A percentile compares a stretch with the other conserved stretches of the same genome.
Conservation (phyloP, 805 yeast species). For the Gaillardinia entomophila region DNA sequence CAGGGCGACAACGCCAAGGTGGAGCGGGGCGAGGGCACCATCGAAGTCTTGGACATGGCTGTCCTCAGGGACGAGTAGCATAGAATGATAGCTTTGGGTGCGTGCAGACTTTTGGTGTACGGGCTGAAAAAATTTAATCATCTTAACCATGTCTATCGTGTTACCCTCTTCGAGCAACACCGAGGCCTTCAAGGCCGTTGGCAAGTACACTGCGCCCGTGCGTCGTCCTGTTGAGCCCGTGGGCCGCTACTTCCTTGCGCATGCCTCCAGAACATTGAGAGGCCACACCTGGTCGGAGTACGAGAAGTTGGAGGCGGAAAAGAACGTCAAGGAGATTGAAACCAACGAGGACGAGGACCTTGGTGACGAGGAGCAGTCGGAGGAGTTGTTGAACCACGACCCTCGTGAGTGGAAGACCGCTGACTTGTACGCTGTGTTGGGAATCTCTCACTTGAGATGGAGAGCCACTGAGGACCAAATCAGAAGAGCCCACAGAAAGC, state of each 20-base stretch:
- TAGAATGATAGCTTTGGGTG: background rate
- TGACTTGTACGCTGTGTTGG: slow-evolving; percentile 94
- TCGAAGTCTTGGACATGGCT: slow-evolving; percentile 87
- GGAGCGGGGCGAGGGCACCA: slow-evolving; percentile 51
- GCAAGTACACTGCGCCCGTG: slow-evolving; percentile 51
- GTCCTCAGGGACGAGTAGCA: slow-evolving; percentile 51
- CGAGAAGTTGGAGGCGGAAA: slow-evolving; percentile 88
- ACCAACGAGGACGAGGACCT: slow-evolving; percentile 57
- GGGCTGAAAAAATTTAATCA: background rate
- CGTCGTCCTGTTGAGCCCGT: slow-evolving; percentile 93
- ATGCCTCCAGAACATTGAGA: slow-evolving; percentile 90
- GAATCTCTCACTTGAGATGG: slow-evolving; percentile 85
- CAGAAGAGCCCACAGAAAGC: slow-evolving; percentile 94
- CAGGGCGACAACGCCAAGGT: slow-evolving; percentile 40
- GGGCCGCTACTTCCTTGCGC: slow-evolving; percentile 92
- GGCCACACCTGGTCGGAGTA: slow-evolving; percentile 99
- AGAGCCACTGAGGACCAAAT: slow-evolving; percentile 89
- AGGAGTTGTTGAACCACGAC: slow-evolving; percentile 74
- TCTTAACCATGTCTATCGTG: slow-evolving; percentile 27
- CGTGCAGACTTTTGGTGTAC: too few species aligned
- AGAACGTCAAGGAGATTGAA: slow-evolving; percentile 69
- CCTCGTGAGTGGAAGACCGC: slow-evolving; percentile 98
- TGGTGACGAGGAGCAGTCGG: slow-evolving; percentile 68
- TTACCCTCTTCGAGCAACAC: slow-evolving; percentile 44
- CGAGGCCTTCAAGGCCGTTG: slow-evolving; percentile 45